Base-by-base conservation (phyloP, 1,284 basidiomycete genomes). In the Ustilago lituana region DNA sequence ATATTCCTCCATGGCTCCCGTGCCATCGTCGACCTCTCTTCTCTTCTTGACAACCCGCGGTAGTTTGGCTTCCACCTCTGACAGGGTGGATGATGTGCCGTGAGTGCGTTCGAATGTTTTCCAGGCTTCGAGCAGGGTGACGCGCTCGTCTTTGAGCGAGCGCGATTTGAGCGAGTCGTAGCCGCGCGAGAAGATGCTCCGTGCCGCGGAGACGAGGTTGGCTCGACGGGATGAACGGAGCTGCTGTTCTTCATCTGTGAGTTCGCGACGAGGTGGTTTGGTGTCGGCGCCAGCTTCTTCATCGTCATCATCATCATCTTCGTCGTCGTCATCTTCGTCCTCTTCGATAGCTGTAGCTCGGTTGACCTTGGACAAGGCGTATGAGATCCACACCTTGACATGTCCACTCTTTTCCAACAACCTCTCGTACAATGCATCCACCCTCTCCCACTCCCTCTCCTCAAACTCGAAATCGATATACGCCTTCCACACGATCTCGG, bases 381-480 rank as follows among this genome's bases (percentile, higher is more conserved):
- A 80, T 24, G 69, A 74, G 51, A 82, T 79, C 81, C 81, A 79
- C 12, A 79, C 74, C 84, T 99, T 98, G 83, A 94, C 92, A 82
- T 99, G 95, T 0, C 92, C 92, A 63, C 93, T 96, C 53, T 91
- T 86, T 40, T 88, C 85, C 47, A 97, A 85, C 17, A 98, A 87
- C 23, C 94, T 87, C 84, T 98, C 94, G 83, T 96, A 98, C 51
- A 99, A 82, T n/a, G 86, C 86, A 26, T 94, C 86, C 2, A 92
- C 91, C 31, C 88, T 87, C 66, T 91, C 91, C 56, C 93, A 88
- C 78, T 98, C 93, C 68, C 93, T 91, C 82, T 96, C 93, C 57
- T 94, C 93, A 72, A 93, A 90, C 83, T 95, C 93, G 74, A 94
- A 93, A 84, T 98, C 95, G 84, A 98, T 93, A 83, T 94, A 98